These are phyloP conservation scores for Xylariaceae sp. DNA, from an alignment of 2,329 filamentous ascomycete species.

Conservation along the genomic window DNA sequence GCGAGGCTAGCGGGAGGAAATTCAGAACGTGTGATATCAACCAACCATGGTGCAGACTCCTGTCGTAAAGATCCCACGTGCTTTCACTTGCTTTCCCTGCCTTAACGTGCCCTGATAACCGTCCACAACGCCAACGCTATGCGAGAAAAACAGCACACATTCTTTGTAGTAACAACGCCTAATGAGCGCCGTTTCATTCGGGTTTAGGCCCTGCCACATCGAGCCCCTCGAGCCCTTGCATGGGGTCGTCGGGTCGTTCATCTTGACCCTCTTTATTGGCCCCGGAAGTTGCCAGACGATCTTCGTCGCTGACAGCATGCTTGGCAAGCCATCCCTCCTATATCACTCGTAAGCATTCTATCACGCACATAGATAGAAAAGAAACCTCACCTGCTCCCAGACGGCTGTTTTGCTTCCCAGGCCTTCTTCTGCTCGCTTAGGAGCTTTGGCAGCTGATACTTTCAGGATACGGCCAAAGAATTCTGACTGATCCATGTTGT, in stretches of 20 bases:
- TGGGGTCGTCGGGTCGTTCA: constrained; percentile 68
- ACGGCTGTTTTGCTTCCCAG: constrained; percentile 89
- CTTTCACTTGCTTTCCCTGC: constrained; percentile 17
- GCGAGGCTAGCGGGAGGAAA: constrained; percentile 17
- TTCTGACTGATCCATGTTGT: constrained; percentile 98
- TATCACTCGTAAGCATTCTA: constrained; percentile 21
- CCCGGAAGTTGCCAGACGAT: constrained; percentile 55
- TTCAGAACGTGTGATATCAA: constrained; percentile 26
- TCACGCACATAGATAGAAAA: not conserved
- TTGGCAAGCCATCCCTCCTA: constrained; percentile 93
- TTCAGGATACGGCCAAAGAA: constrained; percentile 89
- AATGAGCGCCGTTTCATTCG: constrained; percentile 43
- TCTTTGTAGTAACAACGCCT: constrained; percentile 17
- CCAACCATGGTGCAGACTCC: constrained; percentile 25
- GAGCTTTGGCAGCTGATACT: constrained; percentile 84
- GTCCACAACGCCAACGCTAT: constrained; percentile 33
- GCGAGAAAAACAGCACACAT: constrained; percentile 25
- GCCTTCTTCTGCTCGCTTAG: constrained; percentile 82
- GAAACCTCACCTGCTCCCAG: constrained; percentile 82
- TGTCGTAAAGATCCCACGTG: constrained; percentile 20
- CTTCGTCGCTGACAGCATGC: constrained; percentile 78
- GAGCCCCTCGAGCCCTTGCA: constrained; percentile 90
- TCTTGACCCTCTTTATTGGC: constrained; percentile 44
- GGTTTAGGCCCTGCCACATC: constrained; percentile 91
- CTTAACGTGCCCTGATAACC: constrained; percentile 14